Conservation (phyloP, 176 grass and related monocot species). For the Cymbopogon citratus region DNA sequence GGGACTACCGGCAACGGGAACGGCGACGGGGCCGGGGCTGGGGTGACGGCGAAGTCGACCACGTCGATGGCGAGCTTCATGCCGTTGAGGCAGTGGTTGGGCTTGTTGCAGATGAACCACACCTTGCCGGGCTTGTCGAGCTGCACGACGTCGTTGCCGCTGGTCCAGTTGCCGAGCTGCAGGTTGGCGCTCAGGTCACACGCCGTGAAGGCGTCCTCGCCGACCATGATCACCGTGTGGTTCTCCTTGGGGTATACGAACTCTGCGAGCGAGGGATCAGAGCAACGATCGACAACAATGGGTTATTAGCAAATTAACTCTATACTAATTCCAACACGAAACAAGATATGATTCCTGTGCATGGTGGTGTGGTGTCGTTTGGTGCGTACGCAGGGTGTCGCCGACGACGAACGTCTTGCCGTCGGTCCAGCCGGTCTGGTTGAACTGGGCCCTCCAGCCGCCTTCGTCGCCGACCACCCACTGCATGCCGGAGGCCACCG, state of each 20-base stretch:
- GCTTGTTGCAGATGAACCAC: not conserved
- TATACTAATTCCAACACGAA: no score
- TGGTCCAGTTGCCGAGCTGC: not conserved
- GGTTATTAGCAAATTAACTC: no score
- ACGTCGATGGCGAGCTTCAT: conserved; percentile 13
- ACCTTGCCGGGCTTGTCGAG: not conserved
- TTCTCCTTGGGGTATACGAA: not conserved
- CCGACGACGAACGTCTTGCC: not conserved
- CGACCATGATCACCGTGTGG: not conserved
- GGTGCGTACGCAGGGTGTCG: not conserved
- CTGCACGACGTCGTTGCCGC: not conserved
- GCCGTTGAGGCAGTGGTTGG: not conserved
- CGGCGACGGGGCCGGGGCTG: not conserved
- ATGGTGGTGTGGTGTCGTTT: not conserved
- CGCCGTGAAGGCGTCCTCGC: not conserved
- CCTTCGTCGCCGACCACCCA: not conserved
- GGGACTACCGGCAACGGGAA: not conserved
- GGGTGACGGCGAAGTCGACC: not conserved
- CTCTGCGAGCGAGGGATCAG: not conserved
- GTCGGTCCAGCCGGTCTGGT: not conserved
- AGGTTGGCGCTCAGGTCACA: not conserved
- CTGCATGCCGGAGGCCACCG: not conserved
- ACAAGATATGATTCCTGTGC: no score
- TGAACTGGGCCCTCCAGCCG: not conserved
- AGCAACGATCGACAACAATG: no score